Evolutionary conservation across 768 basidiomycete genomes (phyloP).

Genomic region (Aureoboletus auriporus): DNA sequence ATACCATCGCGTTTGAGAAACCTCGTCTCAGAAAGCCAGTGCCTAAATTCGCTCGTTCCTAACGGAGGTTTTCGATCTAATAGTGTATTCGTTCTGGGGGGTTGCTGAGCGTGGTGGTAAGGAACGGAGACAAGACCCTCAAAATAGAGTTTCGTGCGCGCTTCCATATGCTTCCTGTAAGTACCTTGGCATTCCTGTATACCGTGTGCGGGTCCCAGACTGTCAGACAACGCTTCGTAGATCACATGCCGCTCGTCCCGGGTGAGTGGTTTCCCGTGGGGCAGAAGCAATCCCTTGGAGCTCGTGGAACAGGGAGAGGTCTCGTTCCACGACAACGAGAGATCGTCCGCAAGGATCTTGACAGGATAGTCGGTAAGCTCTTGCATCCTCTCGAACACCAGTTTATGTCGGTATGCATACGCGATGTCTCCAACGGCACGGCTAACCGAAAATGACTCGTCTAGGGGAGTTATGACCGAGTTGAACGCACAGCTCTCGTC

Average conservation of each 20-base stretch:
- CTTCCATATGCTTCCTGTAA: slow-evolving; percentile 50
- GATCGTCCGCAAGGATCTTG: slow-evolving; percentile 10
- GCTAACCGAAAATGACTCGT: slow-evolving; percentile 25
- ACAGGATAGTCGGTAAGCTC: slow-evolving; percentile 17
- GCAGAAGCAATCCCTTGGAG: slow-evolving; percentile 12
- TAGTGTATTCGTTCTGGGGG: slow-evolving; percentile 3
- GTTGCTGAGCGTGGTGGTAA: slow-evolving; percentile 13
- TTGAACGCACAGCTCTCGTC: slow-evolving; percentile 13
- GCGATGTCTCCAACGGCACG: slow-evolving; percentile 27
- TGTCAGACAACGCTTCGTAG: slow-evolving; percentile 49
- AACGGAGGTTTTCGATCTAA: slow-evolving; percentile 13
- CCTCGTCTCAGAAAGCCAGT: slow-evolving; percentile 29
- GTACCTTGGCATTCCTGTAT: slow-evolving; percentile 50
- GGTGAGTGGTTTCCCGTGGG: slow-evolving; percentile 32
- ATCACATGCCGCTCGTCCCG: slow-evolving; percentile 45
- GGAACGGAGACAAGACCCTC: slow-evolving; percentile 34
- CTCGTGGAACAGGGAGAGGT: slow-evolving; percentile 19
- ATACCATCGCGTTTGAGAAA: slow-evolving; percentile 19
- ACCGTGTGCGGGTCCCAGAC: slow-evolving; percentile 42
- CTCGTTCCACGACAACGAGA: slow-evolving; percentile 10
- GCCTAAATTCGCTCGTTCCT: slow-evolving; percentile 25
- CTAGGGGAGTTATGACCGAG: slow-evolving; percentile 16
- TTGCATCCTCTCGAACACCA: slow-evolving; percentile 25
- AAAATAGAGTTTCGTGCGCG: slow-evolving; percentile 44
- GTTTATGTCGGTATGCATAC: slow-evolving; percentile 25